Conservation (phyloP, 2,329 filamentous ascomycete genomes). For the Aspergillus awamori region DNA sequence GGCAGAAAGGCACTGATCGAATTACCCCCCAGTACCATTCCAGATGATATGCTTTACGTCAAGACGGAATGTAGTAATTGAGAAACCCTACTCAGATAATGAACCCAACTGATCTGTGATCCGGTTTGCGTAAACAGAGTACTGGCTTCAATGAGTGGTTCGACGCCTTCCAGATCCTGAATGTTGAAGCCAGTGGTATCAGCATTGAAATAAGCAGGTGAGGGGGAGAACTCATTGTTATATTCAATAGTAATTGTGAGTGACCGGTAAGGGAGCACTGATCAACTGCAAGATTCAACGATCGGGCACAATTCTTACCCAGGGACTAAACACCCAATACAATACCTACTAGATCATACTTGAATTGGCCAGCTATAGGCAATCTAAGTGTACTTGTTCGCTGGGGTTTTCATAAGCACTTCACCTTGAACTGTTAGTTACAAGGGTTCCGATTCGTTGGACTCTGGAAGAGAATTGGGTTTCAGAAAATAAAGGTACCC, state of each 20-base stretch:
- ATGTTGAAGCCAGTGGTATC: too few species aligned
- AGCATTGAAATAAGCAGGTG: neutral
- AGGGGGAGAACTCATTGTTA: neutral
- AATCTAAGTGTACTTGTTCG: neutral
- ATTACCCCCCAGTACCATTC: neutral
- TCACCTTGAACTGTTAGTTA: neutral
- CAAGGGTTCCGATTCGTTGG: neutral
- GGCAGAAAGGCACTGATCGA: neutral
- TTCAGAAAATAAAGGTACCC: neutral
- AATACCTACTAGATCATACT: neutral
- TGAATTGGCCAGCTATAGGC: neutral
- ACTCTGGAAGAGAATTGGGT: neutral
- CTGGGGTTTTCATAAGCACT: neutral
- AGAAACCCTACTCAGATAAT: neutral
- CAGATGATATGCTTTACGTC: neutral
- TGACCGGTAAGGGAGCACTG: too few species aligned
- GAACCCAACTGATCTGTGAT: neutral
- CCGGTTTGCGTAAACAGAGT: neutral
- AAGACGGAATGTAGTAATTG: neutral
- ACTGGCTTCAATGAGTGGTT: neutral
- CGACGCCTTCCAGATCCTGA: too few species aligned
- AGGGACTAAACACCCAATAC: too few species aligned
- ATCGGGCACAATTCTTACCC: too few species aligned
- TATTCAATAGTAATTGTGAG: too few species aligned
- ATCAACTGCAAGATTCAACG: too few species aligned